A percentile compares a stretch with the other conserved stretches of the same genome.
These are phyloP conservation scores for Claviceps lovelessii DNA, from an alignment of 2,329 filamentous ascomycete genomes.

Conservation along the genomic window DNA sequence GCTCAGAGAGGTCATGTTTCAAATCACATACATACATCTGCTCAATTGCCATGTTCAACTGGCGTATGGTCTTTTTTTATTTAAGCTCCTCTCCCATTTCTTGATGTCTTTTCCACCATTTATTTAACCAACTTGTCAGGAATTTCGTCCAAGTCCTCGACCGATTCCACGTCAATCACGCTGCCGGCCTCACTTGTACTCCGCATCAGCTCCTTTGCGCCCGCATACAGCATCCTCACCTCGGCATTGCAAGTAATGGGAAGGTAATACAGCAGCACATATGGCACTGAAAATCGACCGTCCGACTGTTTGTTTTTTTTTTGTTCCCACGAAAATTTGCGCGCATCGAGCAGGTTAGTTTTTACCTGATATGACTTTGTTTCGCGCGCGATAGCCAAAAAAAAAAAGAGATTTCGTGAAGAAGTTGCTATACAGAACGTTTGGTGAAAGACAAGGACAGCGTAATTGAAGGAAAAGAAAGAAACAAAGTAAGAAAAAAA, in stretches of 20 bases:
- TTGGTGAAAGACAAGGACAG: not conserved
- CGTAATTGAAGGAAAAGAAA: not conserved
- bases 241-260: constrained; percentile 82
- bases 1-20: not conserved
- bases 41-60: not conserved
- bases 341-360: not conserved
- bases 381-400: too few species aligned
- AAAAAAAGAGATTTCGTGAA: not conserved
- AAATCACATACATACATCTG: not conserved
- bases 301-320: constrained; percentile 41
- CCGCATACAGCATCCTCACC: constrained; percentile 84
- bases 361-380: not conserved
- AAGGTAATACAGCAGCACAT: constrained; percentile 89
- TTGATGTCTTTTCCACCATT: not conserved
- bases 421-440: too few species aligned
- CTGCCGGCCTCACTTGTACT: constrained; percentile 81
- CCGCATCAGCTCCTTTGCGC: constrained; percentile 89
- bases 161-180: constrained; percentile 70
- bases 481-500: not conserved
- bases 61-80: not conserved
- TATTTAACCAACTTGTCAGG: constrained; percentile 43
- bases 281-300: constrained; percentile 76
- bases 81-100: not conserved
- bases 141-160: constrained; percentile 72
- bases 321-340: not conserved